These are phyloP conservation scores for Truncatella angustata DNA, from an alignment of 2,329 filamentous ascomycete genomes.

Conservation along the genomic window DNA sequence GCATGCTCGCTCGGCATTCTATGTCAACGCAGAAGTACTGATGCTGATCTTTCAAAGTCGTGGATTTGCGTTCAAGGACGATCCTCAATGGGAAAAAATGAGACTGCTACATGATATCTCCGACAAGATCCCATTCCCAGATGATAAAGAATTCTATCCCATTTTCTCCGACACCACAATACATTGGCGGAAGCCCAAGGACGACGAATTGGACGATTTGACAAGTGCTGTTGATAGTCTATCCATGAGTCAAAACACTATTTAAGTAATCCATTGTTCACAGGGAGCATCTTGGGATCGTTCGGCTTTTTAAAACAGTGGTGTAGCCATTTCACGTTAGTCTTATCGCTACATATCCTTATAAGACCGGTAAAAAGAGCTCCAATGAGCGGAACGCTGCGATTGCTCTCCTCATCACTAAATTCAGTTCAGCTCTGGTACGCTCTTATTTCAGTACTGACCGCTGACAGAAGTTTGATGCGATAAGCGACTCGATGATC, in stretches of 20 bases:
- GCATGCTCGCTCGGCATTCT: neutral
- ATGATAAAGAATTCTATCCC: conserved; percentile 31
- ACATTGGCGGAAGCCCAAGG: conserved; percentile 34
- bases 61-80: conserved; percentile 2
- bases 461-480: neutral
- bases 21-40: neutral
- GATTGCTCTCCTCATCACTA: no score
- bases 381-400: no score
- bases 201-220: neutral
- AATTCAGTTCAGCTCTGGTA: no score
- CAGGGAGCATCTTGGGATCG: no score
- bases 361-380: no score
- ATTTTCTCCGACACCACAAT: conserved; percentile 40
- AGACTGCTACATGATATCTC: conserved; percentile 31
- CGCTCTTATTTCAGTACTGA: neutral
- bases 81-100: conserved; percentile 29
- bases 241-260: no score
- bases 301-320: no score
- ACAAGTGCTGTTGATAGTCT: neutral
- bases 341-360: no score
- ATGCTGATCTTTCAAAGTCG: neutral
- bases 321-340: no score
- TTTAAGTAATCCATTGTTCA: no score
- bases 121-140: conserved; percentile 33
- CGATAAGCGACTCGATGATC: neutral